These are phyloP conservation scores for Sorghum bicolor DNA, from an alignment of 176 grass and related monocot species.

Conservation along the genomic window Sorghum_bicolor_NCBIv3 NC_012879.2:52039001-52039500, in stretches of 20 bases:
- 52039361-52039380: conserved; percentile 65
- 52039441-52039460: conserved; percentile 33
- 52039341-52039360: conserved; percentile 49
- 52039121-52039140: conserved; percentile 30
- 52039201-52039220: conserved; percentile 61
- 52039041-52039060: conserved; percentile 46
- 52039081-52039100: conserved; percentile 37
- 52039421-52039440: conserved; percentile 43
- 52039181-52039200: conserved; percentile 23
- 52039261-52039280: conserved; percentile 51
- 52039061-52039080: conserved; percentile 35
- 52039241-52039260: conserved; percentile 55
- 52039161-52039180: conserved; percentile 65
- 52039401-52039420: conserved; percentile 42
- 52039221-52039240: conserved; percentile 17
- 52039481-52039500: conserved; percentile 45
- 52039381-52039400: conserved; percentile 61
- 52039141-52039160: conserved; percentile 41
- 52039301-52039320: conserved; percentile 38
- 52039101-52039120: conserved; percentile 43
- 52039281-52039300: conserved; percentile 50
- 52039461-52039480: conserved; percentile 63
- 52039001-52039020: conserved; percentile 52
- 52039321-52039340: conserved; percentile 40
- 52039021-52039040: conserved; percentile 50